These are phyloP conservation scores for Aspergillus mulundensis DNA, from an alignment of 495 filamentous ascomycete genomes.

Conservation along the genomic window DNA sequence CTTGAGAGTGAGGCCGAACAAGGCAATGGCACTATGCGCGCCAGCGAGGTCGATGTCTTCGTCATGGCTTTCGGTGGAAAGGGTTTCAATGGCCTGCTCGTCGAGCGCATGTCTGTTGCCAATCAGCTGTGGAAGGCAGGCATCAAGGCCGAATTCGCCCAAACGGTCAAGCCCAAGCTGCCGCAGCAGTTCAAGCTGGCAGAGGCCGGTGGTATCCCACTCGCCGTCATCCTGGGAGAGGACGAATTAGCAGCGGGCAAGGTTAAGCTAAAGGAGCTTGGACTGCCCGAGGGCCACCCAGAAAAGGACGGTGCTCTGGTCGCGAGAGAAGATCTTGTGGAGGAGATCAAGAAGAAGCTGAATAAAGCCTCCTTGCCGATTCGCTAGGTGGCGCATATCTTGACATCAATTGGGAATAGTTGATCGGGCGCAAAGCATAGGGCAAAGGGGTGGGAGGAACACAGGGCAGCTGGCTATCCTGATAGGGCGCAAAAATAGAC, in stretches of 20 bases:
- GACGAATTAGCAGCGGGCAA: conserved; percentile 72
- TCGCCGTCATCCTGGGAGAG: conserved; percentile 74
- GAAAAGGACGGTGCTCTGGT: conserved; percentile 84
- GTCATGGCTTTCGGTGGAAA: conserved; percentile 94
- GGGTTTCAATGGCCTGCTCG: conserved; percentile 73
- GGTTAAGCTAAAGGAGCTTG: conserved; percentile 82
- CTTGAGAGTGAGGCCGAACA: conserved; percentile 54
- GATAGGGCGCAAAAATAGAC: conserved; percentile 14
- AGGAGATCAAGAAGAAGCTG: conserved; percentile 49
- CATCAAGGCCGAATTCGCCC: conserved; percentile 77
- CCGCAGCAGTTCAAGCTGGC: conserved; percentile 76
- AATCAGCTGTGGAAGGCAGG: conserved; percentile 72
- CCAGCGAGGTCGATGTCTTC: conserved; percentile 77
- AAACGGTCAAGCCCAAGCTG: conserved; percentile 76
- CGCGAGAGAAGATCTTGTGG: conserved; percentile 52
- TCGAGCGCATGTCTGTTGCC: conserved; percentile 75
- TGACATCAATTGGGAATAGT: background rate
- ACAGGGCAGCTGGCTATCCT: conserved; percentile 18
- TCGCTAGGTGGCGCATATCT: background rate
- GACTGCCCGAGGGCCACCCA: conserved; percentile 69
- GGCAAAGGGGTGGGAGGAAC: background rate
- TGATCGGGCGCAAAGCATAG: background rate
- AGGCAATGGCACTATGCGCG: conserved; percentile 45
- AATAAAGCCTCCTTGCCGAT: background rate
- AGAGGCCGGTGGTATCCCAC: conserved; percentile 66